Conservation (phyloP, 2,329 filamentous ascomycete genomes). For the Colletotrichum falcatum region DNA sequence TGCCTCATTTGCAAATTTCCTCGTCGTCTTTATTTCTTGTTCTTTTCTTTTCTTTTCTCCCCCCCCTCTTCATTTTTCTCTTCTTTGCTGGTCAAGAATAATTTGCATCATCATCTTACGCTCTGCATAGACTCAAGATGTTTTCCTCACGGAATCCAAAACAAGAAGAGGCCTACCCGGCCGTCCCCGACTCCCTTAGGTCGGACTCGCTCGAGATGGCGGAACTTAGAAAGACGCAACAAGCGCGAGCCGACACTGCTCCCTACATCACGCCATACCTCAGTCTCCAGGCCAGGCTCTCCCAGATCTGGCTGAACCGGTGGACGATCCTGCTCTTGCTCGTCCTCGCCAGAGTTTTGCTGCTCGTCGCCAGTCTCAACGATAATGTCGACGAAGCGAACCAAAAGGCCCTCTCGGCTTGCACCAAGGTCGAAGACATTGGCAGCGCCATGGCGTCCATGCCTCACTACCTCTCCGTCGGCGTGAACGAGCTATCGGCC, state of each 20-base stretch:
- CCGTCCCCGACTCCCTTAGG: conserved; percentile 53
- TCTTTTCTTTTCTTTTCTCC: neutral
- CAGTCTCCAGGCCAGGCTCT: conserved; percentile 87
- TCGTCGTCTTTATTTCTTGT: neutral
- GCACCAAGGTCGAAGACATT: conserved; percentile 90
- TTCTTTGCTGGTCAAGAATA: conserved; percentile 29
- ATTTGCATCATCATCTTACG: conserved; percentile 39
- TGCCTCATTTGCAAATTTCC: neutral
- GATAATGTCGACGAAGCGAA: conserved; percentile 82
- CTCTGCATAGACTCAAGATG: conserved; percentile 51
- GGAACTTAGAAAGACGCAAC: conserved; percentile 48
- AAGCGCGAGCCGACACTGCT: conserved; percentile 65
- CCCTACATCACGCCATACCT: conserved; percentile 89
- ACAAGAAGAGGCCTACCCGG: conserved; percentile 51
- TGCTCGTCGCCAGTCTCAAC: conserved; percentile 80
- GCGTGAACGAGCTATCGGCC: conserved; percentile 88
- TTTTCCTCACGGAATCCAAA: conserved; percentile 51
- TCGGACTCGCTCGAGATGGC: conserved; percentile 53
- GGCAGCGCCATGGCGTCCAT: conserved; percentile 97
- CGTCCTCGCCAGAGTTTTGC: conserved; percentile 82
- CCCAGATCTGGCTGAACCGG: conserved; percentile 96
- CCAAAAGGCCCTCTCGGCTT: conserved; percentile 85
- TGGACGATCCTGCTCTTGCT: conserved; percentile 94
- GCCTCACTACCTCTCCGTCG: conserved; percentile 92
- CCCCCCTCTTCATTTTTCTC: no score